phyloP scores from a whole-genome alignment of 192 early-diverging fungal species.

The Oehlia diaphana region DNA sequence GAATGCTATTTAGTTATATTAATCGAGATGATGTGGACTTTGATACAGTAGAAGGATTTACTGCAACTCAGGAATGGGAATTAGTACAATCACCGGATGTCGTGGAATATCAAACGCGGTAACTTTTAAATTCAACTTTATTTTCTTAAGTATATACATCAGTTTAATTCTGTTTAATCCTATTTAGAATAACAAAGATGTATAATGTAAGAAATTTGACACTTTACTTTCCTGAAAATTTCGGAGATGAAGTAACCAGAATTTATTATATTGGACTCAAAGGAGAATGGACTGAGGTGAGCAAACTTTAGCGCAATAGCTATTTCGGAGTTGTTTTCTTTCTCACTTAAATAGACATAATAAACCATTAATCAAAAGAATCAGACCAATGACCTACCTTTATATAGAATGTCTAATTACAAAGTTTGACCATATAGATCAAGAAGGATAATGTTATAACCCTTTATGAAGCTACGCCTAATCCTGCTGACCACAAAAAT shows the following conservation, averaged over 20 bases:
- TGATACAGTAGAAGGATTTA: slow-evolving; percentile 66
- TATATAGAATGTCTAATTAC: not conserved
- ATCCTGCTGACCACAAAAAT: slow-evolving; percentile 71
- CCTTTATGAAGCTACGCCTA: slow-evolving; percentile 71
- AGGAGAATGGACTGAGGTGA: slow-evolving; percentile 83
- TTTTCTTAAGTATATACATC: not conserved
- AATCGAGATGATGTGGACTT: slow-evolving; percentile 94
- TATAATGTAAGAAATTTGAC: slow-evolving; percentile 74
- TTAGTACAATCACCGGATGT: slow-evolving; percentile 61
- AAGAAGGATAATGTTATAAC: slow-evolving; percentile 70
- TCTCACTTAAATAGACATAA: not conserved
- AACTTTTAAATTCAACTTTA: not conserved
- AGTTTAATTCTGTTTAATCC: not conserved
- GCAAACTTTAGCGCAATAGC: not conserved
- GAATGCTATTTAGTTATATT: slow-evolving; percentile 60
- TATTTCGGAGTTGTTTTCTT: not conserved
- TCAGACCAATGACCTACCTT: not conserved
- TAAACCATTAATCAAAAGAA: not conserved
- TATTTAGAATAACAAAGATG: slow-evolving; percentile 68
- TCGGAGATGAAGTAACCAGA: slow-evolving; percentile 71
- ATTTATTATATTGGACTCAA: slow-evolving; percentile 87
- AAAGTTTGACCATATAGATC: slow-evolving; percentile 39
- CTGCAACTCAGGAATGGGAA: slow-evolving; percentile 81
- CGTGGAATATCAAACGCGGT: slow-evolving; percentile 64
- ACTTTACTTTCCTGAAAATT: slow-evolving; percentile 80